Conservation (phyloP, 2,329 filamentous ascomycete species). For the Thelonectria discophora region DNA sequence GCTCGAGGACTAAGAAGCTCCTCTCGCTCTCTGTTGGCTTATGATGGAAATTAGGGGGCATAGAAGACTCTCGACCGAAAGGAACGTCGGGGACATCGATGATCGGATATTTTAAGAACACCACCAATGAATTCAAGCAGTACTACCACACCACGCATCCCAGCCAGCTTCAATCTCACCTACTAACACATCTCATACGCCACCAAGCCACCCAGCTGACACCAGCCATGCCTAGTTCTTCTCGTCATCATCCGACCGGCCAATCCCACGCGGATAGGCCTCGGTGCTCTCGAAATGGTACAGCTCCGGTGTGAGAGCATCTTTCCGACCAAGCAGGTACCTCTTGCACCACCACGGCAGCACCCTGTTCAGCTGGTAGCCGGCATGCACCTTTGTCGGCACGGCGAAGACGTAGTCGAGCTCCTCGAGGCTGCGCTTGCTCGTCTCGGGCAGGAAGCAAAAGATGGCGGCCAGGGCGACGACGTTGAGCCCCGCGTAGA, state of each 20-base stretch:
- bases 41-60: no score
- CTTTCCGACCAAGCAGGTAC: conserved; percentile 24
- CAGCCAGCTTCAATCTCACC: no score
- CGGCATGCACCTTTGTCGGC: conserved; percentile 49
- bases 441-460: conserved; percentile 60
- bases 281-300: not conserved
- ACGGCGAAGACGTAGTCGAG: conserved; percentile 60
- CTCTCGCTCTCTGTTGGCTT: no score
- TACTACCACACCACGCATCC: no score
- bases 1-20: no score
- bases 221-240: no score
- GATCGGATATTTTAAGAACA: no score
- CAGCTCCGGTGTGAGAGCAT: not conserved
- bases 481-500: conserved; percentile 59
- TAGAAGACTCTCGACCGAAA: no score
- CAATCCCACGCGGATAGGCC: not conserved
- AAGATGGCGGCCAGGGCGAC: conserved; percentile 58
- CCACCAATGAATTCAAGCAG: no score
- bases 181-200: no score
- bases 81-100: no score
- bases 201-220: no score
- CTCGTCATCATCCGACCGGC: not conserved
- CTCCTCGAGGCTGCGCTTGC: conserved; percentile 60
- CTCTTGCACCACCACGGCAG: conserved; percentile 51
- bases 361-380: conserved; percentile 50